Base-by-base conservation (phyloP, 192 early-diverging fungal genomes). In the Spizellomyces sp. region DNA sequence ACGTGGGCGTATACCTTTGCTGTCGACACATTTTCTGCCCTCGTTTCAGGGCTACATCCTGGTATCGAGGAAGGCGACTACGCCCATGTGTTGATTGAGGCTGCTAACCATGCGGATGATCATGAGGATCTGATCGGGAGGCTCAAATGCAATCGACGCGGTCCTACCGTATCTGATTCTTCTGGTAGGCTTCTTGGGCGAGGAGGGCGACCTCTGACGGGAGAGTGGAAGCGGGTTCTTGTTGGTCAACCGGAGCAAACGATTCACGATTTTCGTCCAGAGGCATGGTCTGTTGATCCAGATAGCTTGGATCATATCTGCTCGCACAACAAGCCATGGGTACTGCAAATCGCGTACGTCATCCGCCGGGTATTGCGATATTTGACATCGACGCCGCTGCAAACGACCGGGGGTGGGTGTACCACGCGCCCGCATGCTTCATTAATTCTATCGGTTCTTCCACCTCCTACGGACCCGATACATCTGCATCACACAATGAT, bases 251-350 rank as follows among this genome's bases (percentile, higher is more conserved):
- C 59, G n/a, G 9, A 8, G 9, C 52, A 52, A 17, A 36, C 59
- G 19, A 50, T 70, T 17, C 69, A 70, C 5, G 69, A 70, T 48
- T 70, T 48, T 48, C 15, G 69, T 7, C 69, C 69, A 43, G 19
- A 9, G 4, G 69, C 60, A 15, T 70, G 69, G 69, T 21, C 59
- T 5, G 45, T 48, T 17, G 15, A 43, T 46, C 5, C 36, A 9
- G 58, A 62, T 5, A 14, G 12, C 8, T 45, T 70, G 10, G 69
- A 70, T 36, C 19, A 22, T 21, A 10, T 27, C 14, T 70, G 69
- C 48, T 41, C 27, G 3, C 41, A 50, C 7, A 62, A 58, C 59
- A 70, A 70, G 48, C 69, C 69, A 8, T 70, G 69, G 69, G n/a
- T 62, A 58, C n/a, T 62, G 58, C 69, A 70, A 47, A 17, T 60